phyloP scores from a whole-genome alignment of 495 filamentous ascomycete species.

The Neurospora tetraspora region DNA sequence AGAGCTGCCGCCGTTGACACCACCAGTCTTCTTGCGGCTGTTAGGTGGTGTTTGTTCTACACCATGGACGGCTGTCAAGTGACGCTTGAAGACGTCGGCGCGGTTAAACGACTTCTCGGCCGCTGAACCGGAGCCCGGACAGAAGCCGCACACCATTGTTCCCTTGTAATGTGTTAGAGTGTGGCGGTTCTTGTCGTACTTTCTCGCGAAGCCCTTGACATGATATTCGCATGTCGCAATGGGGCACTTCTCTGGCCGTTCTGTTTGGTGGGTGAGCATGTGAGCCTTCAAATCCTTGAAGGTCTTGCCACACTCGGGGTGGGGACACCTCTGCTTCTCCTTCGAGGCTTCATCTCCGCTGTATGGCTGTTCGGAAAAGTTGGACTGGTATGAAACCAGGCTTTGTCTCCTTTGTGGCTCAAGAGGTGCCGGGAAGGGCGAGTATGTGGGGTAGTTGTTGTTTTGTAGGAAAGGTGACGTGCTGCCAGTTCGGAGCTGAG shows the following conservation, averaged over 20 bases:
- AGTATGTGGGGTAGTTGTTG: constrained; percentile 46
- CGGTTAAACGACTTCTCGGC: constrained; percentile 98
- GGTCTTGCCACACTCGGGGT: constrained; percentile 73
- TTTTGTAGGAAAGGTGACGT: constrained; percentile 35
- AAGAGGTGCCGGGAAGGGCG: constrained; percentile 53
- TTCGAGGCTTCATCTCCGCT: constrained; percentile 47
- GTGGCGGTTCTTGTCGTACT: constrained; percentile 95
- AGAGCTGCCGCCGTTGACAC: constrained; percentile 14
- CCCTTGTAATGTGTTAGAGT: constrained; percentile 98
- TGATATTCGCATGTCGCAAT: constrained; percentile 94
- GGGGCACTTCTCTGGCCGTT: constrained; percentile 94
- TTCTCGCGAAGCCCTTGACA: constrained; percentile 89
- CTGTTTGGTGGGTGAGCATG: constrained; percentile 90
- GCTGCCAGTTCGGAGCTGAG: constrained; percentile 34
- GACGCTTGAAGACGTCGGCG: constrained; percentile 97
- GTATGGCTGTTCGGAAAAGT: constrained; percentile 44
- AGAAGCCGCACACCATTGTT: constrained; percentile 99
- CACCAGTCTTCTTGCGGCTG: constrained; percentile 63
- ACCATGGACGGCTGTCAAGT: constrained; percentile 86
- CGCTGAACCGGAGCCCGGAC: constrained; percentile 82
- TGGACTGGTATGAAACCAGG: constrained; percentile 22
- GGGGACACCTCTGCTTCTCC: constrained; percentile 64
- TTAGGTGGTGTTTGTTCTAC: constrained; percentile 97
- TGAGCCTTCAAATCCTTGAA: constrained; percentile 95
- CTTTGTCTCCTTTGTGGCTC: constrained; percentile 27